A percentile compares a stretch with the other conserved stretches of the same genome.
Conservation (phyloP, 2,329 filamentous ascomycete genomes). For the Aspergillus vadensis region DNA sequence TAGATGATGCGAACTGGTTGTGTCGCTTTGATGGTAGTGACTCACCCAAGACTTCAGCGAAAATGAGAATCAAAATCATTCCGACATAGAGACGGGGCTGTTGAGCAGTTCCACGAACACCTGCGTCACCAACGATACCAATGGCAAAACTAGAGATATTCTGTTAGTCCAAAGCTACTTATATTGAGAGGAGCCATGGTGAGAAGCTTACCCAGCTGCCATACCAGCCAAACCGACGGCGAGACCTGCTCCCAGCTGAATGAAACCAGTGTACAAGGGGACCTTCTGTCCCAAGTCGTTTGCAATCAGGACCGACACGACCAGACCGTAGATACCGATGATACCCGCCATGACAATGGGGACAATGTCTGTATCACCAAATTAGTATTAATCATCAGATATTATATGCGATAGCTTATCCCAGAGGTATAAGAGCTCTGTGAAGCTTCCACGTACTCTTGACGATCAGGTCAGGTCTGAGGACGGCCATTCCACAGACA, state of each 20-base stretch:
- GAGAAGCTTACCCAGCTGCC: constrained; percentile 63
- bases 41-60: constrained; percentile 95
- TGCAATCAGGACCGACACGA: constrained; percentile 85
- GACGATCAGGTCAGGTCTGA: constrained; percentile 96
- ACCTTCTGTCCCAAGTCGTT: constrained; percentile 72
- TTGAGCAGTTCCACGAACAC: constrained; percentile 55
- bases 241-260: constrained; percentile 81
- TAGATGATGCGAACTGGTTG: background rate
- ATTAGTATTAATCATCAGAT: constrained; percentile 14
- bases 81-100: constrained; percentile 76
- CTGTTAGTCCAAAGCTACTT: constrained; percentile 15
- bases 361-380: constrained; percentile 75
- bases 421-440: background rate
- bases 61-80: constrained; percentile 99
- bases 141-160: constrained; percentile 67
- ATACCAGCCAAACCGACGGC: constrained; percentile 80
- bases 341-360: constrained; percentile 99
- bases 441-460: constrained; percentile 73
- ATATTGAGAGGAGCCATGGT: background rate
- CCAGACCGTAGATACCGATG: constrained; percentile 96
- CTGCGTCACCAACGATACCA: constrained; percentile 70
- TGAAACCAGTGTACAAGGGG: constrained; percentile 78
- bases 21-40: constrained; percentile 21
- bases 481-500: constrained; percentile 97
- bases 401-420: constrained; percentile 8